A percentile compares a stretch with the other conserved stretches of the same genome.
Evolutionary conservation across 2,329 filamentous ascomycete genomes (phyloP).

Genomic region (Rhynchosporium secalis): DNA sequence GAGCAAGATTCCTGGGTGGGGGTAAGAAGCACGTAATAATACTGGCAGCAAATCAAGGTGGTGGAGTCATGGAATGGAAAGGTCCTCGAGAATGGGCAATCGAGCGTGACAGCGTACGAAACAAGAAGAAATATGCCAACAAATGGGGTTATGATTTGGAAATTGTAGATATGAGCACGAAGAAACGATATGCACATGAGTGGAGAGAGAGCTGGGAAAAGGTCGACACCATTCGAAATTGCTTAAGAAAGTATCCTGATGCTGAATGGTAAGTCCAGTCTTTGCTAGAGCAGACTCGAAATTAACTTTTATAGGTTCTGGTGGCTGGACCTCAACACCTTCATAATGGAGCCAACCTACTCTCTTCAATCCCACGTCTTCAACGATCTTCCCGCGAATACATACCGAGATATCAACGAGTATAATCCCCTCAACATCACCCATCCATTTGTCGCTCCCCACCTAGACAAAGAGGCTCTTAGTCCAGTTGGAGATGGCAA

Average conservation of each 20-base stretch:
- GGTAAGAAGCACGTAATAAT: conserved; percentile 93
- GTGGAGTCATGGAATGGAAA: conserved; percentile 99
- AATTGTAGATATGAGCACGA: conserved; percentile 97
- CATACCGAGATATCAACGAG: conserved; percentile 93
- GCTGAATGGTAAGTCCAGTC: conserved; percentile 78
- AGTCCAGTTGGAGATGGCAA: conserved; percentile 78
- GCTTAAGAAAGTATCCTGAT: conserved; percentile 89
- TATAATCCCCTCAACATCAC: conserved; percentile 95
- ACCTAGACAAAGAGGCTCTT: conserved; percentile 72
- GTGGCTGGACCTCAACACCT: conserved; percentile 98
- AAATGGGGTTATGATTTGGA: conserved; percentile 95
- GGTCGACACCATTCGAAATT: conserved; percentile 86
- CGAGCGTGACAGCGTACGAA: conserved; percentile 91
- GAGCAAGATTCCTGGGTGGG: conserved; percentile 72
- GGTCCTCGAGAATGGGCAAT: conserved; percentile 97
- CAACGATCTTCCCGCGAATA: conserved; percentile 68
- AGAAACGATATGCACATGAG: conserved; percentile 97
- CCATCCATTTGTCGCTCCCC: conserved; percentile 73
- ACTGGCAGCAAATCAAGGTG: conserved; percentile 88
- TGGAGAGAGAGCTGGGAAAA: conserved; percentile 99
- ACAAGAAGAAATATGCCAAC: conserved; percentile 85
- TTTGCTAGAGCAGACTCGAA: not conserved
- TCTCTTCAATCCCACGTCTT: conserved; percentile 92
- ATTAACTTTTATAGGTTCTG: conserved; percentile 75
- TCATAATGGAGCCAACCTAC: conserved; percentile 93